Conservation (phyloP, 2,329 filamentous ascomycete genomes). For the Fusarium clavum region DNA sequence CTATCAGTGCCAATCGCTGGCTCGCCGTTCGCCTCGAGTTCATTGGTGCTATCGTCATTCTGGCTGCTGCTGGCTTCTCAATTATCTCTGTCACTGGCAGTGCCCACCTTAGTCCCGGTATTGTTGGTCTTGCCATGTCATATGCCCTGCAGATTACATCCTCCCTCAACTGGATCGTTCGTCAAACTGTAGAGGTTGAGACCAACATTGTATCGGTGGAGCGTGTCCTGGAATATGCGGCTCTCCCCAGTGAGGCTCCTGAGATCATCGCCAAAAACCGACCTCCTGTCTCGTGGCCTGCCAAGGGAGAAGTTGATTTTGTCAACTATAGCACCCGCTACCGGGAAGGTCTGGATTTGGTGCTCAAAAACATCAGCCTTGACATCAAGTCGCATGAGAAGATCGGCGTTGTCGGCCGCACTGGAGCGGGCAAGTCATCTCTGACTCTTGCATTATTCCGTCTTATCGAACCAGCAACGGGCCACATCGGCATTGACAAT, state of each 20-base stretch:
- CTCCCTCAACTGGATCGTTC: constrained; percentile 98
- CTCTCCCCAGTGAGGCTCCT: constrained; percentile 90
- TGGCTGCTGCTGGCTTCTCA: constrained; percentile 84
- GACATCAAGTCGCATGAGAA: constrained; percentile 97
- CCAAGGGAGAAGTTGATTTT: constrained; percentile 88
- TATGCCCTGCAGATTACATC: constrained; percentile 97
- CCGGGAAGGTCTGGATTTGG: constrained; percentile 87
- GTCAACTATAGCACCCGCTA: constrained; percentile 96
- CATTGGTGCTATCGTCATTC: constrained; percentile 92
- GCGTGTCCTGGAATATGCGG: constrained; percentile 94
- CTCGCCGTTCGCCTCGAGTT: constrained; percentile 95
- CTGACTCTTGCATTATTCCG: constrained; percentile 93
- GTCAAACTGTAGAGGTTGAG: constrained; percentile 99
- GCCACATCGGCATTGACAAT: constrained; percentile 88
- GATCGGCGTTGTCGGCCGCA: constrained; percentile 96
- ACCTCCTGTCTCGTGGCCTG: constrained; percentile 91
- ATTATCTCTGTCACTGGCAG: constrained; percentile 82
- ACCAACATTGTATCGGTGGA: constrained; percentile 99
- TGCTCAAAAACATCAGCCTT: constrained; percentile 91
- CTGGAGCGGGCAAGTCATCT: constrained; percentile 95
- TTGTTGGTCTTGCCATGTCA: constrained; percentile 94
- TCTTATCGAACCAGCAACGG: constrained; percentile 88
- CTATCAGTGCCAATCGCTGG: constrained; percentile 94
- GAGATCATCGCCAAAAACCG: constrained; percentile 91
- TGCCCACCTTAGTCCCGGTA: constrained; percentile 73